Percentiles rank a stretch among this genome's conserved stretches.
Conservation (phyloP, 768 basidiomycete genomes). For the Hysterangium stoloniferum region DNA sequence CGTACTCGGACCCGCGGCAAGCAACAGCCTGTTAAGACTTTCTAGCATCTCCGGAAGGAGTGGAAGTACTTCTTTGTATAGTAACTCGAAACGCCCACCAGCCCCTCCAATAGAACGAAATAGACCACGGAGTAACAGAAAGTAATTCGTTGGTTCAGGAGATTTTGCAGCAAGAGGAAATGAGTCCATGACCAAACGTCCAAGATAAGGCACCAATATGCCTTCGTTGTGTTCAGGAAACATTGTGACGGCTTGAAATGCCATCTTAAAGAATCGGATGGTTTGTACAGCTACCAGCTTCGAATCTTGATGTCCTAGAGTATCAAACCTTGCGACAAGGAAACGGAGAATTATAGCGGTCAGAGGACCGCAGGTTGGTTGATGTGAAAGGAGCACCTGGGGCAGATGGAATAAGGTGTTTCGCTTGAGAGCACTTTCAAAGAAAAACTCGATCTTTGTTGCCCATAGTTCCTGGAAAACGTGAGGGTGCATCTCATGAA, state of each 20-base stretch:
- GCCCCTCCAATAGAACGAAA: constrained; percentile 91
- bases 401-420: constrained; percentile 76
- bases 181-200: constrained; percentile 91
- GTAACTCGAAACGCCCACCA: constrained; percentile 84
- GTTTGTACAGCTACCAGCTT: constrained; percentile 66
- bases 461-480: constrained; percentile 97
- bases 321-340: constrained; percentile 71
- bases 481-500: constrained; percentile 79
- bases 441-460: constrained; percentile 85
- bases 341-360: constrained; percentile 85
- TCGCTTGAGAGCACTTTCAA: constrained; percentile 69
- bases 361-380: constrained; percentile 68
- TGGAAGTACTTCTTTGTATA: constrained; percentile 95
- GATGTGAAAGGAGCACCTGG: constrained; percentile 74
- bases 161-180: constrained; percentile 92
- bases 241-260: constrained; percentile 77
- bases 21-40: constrained; percentile 82
- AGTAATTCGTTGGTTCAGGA: constrained; percentile 85
- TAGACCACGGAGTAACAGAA: constrained; percentile 82
- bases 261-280: constrained; percentile 91
- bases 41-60: constrained; percentile 97
- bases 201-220: constrained; percentile 88
- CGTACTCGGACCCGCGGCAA: constrained; percentile 68
- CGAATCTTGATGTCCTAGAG: constrained; percentile 81
- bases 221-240: constrained; percentile 76